Evolutionary conservation across 768 basidiomycete genomes (phyloP).

Genomic region (Trametes cubensis): DNA sequence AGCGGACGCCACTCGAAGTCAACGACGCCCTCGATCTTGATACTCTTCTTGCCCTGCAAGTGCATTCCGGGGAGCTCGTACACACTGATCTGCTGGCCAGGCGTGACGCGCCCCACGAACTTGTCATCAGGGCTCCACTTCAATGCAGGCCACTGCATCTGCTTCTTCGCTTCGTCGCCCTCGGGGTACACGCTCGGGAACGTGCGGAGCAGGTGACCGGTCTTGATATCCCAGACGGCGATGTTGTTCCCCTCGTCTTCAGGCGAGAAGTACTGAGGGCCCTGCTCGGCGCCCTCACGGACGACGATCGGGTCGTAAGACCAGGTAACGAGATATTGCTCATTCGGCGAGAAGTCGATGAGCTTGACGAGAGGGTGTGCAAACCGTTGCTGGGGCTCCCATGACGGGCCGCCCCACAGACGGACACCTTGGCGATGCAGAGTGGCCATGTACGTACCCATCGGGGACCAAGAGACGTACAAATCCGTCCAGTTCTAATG

Average conservation of each 20-base stretch:
- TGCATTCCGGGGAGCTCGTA: constrained; percentile 95
- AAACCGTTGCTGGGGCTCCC: constrained; percentile 86
- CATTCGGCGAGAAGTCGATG: constrained; percentile 96
- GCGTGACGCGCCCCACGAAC: constrained; percentile 86
- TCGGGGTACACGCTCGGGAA: constrained; percentile 72
- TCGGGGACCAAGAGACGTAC: constrained; percentile 95
- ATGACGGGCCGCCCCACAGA: constrained; percentile 92
- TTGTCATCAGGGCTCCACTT: constrained; percentile 99
- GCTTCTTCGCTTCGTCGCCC: constrained; percentile 69
- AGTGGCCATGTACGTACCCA: constrained; percentile 93
- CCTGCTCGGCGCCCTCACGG: constrained; percentile 77
- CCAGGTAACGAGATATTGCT: constrained; percentile 97
- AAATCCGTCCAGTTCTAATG: constrained; percentile 92
- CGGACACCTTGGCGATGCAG: constrained; percentile 95
- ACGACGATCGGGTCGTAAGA: constrained; percentile 92
- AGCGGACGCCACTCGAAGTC: constrained; percentile 99
- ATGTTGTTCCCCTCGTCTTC: constrained; percentile 97
- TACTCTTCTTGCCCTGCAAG: constrained; percentile 91
- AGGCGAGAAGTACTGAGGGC: constrained; percentile 83
- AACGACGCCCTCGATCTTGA: constrained; percentile 96
- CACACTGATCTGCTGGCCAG: constrained; percentile 92
- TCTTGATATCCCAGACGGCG: constrained; percentile 98
- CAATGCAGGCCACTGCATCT: constrained; percentile 91
- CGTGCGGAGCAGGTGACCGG: constrained; percentile 88
- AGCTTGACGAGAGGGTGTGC: constrained; percentile 95